Conservation (phyloP, 2,329 filamentous ascomycete genomes). For the Fonsecaea erecta region DNA sequence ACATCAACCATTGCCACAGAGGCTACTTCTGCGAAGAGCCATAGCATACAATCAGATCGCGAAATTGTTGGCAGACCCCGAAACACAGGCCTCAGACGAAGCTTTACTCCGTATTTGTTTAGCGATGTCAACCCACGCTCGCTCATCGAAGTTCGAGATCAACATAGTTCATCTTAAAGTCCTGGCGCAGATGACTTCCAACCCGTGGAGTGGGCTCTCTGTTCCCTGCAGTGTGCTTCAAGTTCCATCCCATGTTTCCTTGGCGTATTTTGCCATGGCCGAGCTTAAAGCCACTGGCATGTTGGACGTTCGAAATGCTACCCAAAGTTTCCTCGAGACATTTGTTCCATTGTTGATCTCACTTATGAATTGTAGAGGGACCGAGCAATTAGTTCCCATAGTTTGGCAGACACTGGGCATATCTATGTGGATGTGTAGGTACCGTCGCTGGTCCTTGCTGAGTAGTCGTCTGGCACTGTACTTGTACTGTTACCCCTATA, state of each 20-base stretch:
- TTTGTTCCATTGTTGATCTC: too few species aligned
- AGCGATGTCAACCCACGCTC: not conserved
- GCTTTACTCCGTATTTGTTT: not conserved
- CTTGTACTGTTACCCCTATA: too few species aligned
- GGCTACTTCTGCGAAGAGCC: not conserved
- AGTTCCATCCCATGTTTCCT: constrained; percentile 4
- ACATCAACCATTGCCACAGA: not conserved
- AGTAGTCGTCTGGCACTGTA: too few species aligned
- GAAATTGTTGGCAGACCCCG: constrained; percentile 1
- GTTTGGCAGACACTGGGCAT: too few species aligned
- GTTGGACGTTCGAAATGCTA: not conserved
- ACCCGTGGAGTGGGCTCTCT: not conserved
- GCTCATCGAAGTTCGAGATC: not conserved
- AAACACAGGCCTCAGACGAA: constrained; percentile 1
- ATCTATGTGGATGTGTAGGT: too few species aligned
- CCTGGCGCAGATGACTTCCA: constrained; percentile 3
- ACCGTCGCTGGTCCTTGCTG: too few species aligned
- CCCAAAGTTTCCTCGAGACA: not conserved
- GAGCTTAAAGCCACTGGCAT: not conserved
- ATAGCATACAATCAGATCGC: constrained; percentile 1
- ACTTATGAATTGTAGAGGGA: too few species aligned
- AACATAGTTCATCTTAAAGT: not conserved
- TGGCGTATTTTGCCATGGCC: constrained; percentile 1
- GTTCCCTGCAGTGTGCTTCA: constrained; percentile 10
- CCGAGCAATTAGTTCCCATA: too few species aligned